phyloP scores from a whole-genome alignment of 179 eudicot species.

The Vitellaria paradoxa region DNA sequence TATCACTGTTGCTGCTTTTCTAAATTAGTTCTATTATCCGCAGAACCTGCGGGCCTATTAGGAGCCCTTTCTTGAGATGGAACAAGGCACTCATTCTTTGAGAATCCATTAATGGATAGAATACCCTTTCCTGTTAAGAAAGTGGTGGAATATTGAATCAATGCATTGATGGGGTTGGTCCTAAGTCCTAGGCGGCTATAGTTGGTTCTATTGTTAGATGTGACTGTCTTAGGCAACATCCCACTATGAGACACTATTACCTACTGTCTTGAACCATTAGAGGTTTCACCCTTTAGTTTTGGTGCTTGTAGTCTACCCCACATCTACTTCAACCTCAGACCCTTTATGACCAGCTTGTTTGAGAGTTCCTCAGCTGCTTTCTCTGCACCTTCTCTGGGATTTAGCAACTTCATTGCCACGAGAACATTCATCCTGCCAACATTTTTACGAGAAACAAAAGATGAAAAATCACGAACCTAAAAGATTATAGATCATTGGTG shows the following conservation, averaged over 20 bases:
- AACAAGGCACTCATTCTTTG: conserved; percentile 94
- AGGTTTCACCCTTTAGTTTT: conserved; percentile 51
- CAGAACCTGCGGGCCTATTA: conserved; percentile 39
- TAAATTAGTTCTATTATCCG: conserved; percentile 42
- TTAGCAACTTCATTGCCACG: conserved; percentile 86
- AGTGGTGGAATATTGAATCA: conserved; percentile 80
- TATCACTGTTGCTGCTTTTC: conserved; percentile 49
- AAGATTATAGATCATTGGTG: background rate
- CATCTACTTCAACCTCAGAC: conserved; percentile 83
- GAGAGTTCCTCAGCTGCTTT: conserved; percentile 96
- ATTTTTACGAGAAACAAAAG: background rate
- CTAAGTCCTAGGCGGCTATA: conserved; percentile 63
- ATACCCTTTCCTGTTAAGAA: conserved; percentile 64
- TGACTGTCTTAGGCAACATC: conserved; percentile 80
- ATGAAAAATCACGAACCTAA: background rate
- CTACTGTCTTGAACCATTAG: conserved; percentile 56
- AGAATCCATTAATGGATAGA: conserved; percentile 97
- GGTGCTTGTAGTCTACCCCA: conserved; percentile 97
- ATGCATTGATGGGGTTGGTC: conserved; percentile 62
- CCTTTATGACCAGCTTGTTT: conserved; percentile 82
- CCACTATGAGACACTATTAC: conserved; percentile 73
- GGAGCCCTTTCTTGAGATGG: conserved; percentile 69
- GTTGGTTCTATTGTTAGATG: conserved; percentile 85
- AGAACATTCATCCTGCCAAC: conserved; percentile 85
- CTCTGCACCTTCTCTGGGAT: conserved; percentile 87